Evolutionary conservation across 495 filamentous ascomycete genomes (phyloP), one percentile per base, ranked within the genome.

Genomic region (Aspergillus ellipticus): DNA sequence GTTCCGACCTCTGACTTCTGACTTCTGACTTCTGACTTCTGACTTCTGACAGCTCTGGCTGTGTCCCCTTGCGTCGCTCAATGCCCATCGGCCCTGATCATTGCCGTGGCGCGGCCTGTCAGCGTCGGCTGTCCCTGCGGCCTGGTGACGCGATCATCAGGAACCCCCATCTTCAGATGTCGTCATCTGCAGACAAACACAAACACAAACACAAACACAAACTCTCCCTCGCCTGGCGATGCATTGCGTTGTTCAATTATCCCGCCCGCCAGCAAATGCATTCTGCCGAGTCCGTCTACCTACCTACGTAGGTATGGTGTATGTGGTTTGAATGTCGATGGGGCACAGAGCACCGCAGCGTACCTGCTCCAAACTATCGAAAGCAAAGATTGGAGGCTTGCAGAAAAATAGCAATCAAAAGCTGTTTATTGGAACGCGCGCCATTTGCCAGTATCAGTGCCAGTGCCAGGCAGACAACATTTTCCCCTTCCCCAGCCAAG

Each of bases 31-130:
- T 56, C 41, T 60, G 57, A 60, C 57, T n/a, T n/a, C 37, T 35
- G 37, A 21, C 22, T 42, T 56, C 41, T 60, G 57, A 60, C 57
- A 60, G 57, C 57, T 60, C 57, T 51, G 49, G 21, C 35, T 35
- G 41, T 10, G 33, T 31, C 45, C 57, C 57, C 57, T 60, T 60
- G 57, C 57, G 16, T 55, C 15, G 3, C 42, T n/a, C n/a, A n/a
- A n/a, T n/a, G n/a, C n/a, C n/a, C n/a, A n/a, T n/a, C n/a, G n/a
- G n/a, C n/a, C n/a, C n/a, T n/a, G n/a, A 16, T 19, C 15, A 37
- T 47, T 47, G 45, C 33, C 50, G 52, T 51, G 51, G 48, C 51
- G 37, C 35, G 35, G 35, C 35, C 35, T 39, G 35, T 39, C 35
- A 39, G 13, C 7, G 24, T 28, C n/a, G n/a, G n/a, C n/a, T n/a